Percentiles rank a stretch among this genome's conserved stretches.
phyloP scores from a whole-genome alignment of 2,329 filamentous ascomycete species.

The Claviceps digitariae region DNA sequence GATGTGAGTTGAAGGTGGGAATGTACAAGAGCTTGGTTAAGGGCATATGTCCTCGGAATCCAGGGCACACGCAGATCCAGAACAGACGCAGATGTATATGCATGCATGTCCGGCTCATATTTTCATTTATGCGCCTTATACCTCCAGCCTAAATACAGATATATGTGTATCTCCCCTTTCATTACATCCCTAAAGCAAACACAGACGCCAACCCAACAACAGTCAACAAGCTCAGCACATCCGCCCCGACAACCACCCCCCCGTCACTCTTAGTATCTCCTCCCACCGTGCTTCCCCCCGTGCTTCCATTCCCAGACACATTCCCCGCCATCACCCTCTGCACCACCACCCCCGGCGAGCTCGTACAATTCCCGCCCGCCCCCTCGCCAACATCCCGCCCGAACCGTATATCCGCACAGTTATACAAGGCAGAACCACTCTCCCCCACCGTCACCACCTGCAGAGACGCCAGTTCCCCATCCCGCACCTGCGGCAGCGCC shows the following conservation, averaged over 20 bases:
- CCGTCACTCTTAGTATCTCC: slow-evolving; percentile 8
- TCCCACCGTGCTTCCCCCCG: too few relatives aligned
- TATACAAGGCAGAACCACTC: slow-evolving; percentile 50
- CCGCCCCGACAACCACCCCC: slow-evolving; percentile 10
- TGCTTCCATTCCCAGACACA: neutral
- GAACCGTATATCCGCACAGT: slow-evolving; percentile 64
- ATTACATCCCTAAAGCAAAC: slow-evolving; percentile 24
- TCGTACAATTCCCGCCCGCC: slow-evolving; percentile 25
- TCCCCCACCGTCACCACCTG: slow-evolving; percentile 55
- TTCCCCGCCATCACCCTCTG: slow-evolving; percentile 18
- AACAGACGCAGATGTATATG: too few relatives aligned
- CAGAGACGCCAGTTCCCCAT: slow-evolving; percentile 51
- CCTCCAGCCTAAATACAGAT: too few relatives aligned
- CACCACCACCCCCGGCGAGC: slow-evolving; percentile 29
- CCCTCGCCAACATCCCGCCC: slow-evolving; percentile 27
- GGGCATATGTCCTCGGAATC: too few relatives aligned
- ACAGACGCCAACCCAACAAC: slow-evolving; percentile 24
- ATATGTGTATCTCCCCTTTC: too few relatives aligned
- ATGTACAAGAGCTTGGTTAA: too few relatives aligned
- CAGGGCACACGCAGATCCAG: too few relatives aligned
- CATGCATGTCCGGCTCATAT: too few relatives aligned
- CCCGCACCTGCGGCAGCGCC: slow-evolving; percentile 14
- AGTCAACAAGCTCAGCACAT: slow-evolving; percentile 18
- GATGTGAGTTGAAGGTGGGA: too few relatives aligned
- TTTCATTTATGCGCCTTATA: too few relatives aligned